Evolutionary conservation across 257 asterid species (phyloP).

Genomic region (Plantago major): DNA sequence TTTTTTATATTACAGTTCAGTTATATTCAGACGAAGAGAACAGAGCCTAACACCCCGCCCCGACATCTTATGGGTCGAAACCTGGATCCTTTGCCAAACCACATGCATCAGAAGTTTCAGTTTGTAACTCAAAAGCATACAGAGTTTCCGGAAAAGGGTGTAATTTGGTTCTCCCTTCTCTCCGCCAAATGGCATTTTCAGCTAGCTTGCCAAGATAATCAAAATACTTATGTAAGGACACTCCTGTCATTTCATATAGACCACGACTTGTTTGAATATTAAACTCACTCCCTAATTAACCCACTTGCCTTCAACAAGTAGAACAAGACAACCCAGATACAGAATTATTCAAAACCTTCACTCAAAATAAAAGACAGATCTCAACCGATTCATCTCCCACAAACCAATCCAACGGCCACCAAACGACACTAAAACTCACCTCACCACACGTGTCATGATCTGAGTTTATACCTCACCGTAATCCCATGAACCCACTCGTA

Average conservation of each 20-base stretch:
- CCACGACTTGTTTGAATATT: constrained; percentile 6
- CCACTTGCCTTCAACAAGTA: constrained; percentile 1
- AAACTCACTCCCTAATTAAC: not conserved
- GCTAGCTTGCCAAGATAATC: too few relatives aligned
- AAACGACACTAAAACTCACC: constrained; percentile 2
- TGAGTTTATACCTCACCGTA: constrained; percentile 17
- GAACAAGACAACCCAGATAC: too few relatives aligned
- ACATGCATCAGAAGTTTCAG: too few relatives aligned
- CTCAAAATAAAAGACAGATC: not conserved
- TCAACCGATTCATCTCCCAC: not conserved
- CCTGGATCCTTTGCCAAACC: too few relatives aligned
- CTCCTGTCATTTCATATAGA: constrained; percentile 17
- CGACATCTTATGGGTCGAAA: too few relatives aligned
- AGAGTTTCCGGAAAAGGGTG: too few relatives aligned
- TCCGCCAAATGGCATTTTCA: not conserved
- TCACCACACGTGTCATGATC: constrained; percentile 29
- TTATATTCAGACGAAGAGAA: too few relatives aligned
- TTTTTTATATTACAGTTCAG: too few relatives aligned
- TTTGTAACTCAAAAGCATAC: too few relatives aligned
- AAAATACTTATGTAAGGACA: constrained; percentile 10
- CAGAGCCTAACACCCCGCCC: too few relatives aligned
- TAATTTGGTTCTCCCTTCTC: too few relatives aligned
- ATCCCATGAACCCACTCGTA: constrained; percentile 21
- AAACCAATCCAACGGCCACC: constrained; percentile 6
- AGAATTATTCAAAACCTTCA: not conserved